A percentile compares a stretch with the other conserved stretches of the same genome.
Evolutionary conservation across 2,329 filamentous ascomycete genomes (phyloP).

Genomic region (Fusarium dimerum): DNA sequence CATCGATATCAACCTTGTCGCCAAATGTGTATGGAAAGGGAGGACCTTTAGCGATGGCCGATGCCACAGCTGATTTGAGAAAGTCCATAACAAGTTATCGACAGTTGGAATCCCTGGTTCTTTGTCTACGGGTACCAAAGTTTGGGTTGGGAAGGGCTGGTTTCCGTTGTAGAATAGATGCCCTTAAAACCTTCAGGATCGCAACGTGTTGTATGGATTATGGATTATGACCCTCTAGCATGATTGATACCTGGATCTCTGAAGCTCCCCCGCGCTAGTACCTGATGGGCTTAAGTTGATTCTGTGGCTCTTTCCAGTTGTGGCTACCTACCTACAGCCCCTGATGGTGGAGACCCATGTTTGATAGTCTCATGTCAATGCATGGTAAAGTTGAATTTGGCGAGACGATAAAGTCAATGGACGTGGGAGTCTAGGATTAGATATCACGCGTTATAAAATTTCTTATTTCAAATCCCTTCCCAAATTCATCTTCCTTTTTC

Average conservation of each 20-base stretch:
- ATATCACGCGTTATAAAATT: too few relatives aligned
- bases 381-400: too few relatives aligned
- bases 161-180: too few relatives aligned
- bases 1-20: conserved; percentile 86
- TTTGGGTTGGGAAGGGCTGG: too few relatives aligned
- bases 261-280: conserved; percentile 29
- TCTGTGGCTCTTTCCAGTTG: neutral
- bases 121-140: too few relatives aligned
- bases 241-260: conserved; percentile 5
- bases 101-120: neutral
- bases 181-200: neutral
- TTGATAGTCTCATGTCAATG: too few relatives aligned
- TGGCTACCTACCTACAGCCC: neutral
- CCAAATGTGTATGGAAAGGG: conserved; percentile 92
- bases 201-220: conserved; percentile 24
- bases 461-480: too few relatives aligned
- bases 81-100: conserved; percentile 73
- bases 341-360: too few relatives aligned
- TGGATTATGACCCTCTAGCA: too few relatives aligned
- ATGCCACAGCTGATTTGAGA: conserved; percentile 94
- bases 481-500: too few relatives aligned
- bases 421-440: too few relatives aligned
- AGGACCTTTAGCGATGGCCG: conserved; percentile 92
- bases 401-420: too few relatives aligned
- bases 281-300: conserved; percentile 9